phyloP scores from a whole-genome alignment of 164 flowering plant species.

The Tetracentron sinense region DNA sequence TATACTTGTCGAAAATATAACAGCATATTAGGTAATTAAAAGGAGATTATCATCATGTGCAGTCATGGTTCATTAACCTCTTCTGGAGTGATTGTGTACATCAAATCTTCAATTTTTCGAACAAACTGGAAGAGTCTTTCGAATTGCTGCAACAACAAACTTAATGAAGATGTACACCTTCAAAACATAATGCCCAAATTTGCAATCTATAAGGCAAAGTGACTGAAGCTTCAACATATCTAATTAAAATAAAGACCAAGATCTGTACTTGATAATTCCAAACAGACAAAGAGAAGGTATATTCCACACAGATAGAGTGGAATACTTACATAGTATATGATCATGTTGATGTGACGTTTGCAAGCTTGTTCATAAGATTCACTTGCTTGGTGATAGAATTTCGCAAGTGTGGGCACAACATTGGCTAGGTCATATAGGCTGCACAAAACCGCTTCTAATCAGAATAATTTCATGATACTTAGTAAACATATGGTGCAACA shows the following conservation, averaged over 20 bases:
- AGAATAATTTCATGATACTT: no score
- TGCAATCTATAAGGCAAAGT: background rate
- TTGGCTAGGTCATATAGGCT: constrained; percentile 98
- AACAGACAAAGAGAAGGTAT: no score
- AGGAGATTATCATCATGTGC: background rate
- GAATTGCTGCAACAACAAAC: constrained; percentile 65
- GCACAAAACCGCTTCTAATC: constrained; percentile 33
- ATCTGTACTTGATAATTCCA: background rate
- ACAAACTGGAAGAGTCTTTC: constrained; percentile 92
- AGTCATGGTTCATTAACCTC: constrained; percentile 52
- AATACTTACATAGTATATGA: constrained; percentile 66
- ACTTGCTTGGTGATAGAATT: constrained; percentile 97
- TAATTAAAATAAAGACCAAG: background rate
- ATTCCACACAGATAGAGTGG: background rate
- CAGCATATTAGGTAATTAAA: no score
- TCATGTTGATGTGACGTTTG: constrained; percentile 82
- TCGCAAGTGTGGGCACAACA: constrained; percentile 92
- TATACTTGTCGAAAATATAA: no score
- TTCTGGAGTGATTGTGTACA: constrained; percentile 82
- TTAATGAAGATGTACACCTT: background rate
- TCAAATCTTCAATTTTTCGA: constrained; percentile 77
- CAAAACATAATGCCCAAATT: background rate
- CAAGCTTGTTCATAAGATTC: constrained; percentile 98
- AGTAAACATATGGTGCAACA: no score
- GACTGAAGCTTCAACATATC: constrained; percentile 1